Percentiles rank a stretch among this genome's conserved stretches.
Evolutionary conservation across 768 basidiomycete genomes (phyloP).

Genomic region (Lactifluus hygrophoroides): DNA sequence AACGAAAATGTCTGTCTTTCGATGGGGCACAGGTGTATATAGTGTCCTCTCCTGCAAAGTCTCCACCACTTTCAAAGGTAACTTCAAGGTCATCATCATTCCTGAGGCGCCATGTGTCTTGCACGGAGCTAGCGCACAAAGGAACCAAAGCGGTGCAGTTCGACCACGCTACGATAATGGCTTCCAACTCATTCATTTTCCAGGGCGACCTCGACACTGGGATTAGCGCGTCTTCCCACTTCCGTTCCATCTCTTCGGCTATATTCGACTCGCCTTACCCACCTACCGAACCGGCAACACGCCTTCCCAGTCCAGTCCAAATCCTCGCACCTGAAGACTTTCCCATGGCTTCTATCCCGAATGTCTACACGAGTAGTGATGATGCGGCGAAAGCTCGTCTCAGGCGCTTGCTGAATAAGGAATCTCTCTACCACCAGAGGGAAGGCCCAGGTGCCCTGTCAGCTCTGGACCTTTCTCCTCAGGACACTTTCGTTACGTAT

Average conservation of each 20-base stretch:
- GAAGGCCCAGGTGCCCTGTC: neutral
- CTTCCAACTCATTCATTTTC: neutral
- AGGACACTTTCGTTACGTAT: neutral
- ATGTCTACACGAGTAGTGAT: neutral
- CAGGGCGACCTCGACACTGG: neutral
- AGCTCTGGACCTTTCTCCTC: neutral
- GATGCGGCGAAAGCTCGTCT: slow-evolving; percentile 12
- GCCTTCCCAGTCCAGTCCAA: neutral
- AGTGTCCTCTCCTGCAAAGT: neutral
- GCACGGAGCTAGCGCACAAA: neutral
- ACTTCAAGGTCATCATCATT: neutral
- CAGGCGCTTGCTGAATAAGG: neutral
- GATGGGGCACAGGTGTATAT: neutral
- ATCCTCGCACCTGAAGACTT: neutral
- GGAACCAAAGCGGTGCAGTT: neutral
- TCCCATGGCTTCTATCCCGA: neutral
- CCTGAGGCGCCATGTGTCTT: too few species aligned
- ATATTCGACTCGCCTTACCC: neutral
- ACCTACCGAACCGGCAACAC: slow-evolving; percentile 4
- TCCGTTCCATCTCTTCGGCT: neutral
- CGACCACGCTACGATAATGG: too few species aligned
- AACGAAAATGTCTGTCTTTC: neutral
- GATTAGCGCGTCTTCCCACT: neutral
- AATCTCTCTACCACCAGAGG: neutral
- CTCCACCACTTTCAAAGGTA: neutral